Conservation (phyloP, 441 rosid genomes). For the Manihot esculenta region DNA sequence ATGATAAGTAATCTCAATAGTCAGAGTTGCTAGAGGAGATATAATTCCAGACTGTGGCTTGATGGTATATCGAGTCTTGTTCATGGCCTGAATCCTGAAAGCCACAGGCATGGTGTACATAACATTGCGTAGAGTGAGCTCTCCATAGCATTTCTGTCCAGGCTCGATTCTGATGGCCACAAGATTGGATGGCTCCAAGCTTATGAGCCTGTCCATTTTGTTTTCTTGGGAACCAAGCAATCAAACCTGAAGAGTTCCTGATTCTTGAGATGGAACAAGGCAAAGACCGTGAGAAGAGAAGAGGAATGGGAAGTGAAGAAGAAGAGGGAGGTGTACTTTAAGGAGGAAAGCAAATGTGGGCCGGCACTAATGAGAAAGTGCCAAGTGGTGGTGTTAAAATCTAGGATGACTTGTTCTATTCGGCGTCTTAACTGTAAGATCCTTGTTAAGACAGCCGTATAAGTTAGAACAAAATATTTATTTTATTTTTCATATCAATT, state of each 20-base stretch:
- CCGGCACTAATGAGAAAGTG: constrained; percentile 46
- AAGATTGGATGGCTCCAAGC: constrained; percentile 56
- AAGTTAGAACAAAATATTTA: background rate
- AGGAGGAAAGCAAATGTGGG: constrained; percentile 24
- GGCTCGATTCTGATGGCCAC: constrained; percentile 55
- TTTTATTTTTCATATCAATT: background rate
- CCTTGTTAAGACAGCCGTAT: constrained; percentile 1
- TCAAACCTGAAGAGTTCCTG: background rate
- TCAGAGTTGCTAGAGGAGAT: constrained; percentile 47
- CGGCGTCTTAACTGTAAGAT: constrained; percentile 31
- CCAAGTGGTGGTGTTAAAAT: constrained; percentile 49
- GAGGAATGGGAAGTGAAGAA: constrained; percentile 4
- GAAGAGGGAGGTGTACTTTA: constrained; percentile 12
- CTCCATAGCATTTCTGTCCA: constrained; percentile 50
- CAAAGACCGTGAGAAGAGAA: background rate
- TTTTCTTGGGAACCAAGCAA: background rate
- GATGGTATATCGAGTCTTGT: constrained; percentile 41
- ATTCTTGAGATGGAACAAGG: background rate
- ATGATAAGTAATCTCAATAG: constrained; percentile 50
- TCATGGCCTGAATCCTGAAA: constrained; percentile 49
- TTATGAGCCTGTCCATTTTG: constrained; percentile 60
- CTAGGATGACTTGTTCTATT: constrained; percentile 54
- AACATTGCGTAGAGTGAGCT: constrained; percentile 52
- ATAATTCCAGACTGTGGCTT: constrained; percentile 63
- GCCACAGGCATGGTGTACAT: constrained; percentile 77